phyloP scores from a whole-genome alignment of 192 early-diverging fungal genomes.

The Coemansia erecta region DNA sequence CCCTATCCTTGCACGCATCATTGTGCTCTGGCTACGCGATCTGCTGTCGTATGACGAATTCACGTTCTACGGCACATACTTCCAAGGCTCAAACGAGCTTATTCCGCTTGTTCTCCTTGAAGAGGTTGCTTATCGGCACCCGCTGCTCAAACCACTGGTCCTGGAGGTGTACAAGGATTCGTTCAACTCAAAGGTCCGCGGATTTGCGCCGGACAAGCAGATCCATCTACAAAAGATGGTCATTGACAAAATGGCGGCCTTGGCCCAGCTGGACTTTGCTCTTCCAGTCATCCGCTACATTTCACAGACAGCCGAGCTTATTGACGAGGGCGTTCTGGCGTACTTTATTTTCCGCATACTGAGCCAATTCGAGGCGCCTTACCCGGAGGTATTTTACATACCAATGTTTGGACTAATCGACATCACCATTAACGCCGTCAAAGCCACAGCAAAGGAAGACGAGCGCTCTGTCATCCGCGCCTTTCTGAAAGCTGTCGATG shows the following conservation, averaged over 20 bases:
- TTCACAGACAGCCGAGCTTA: constrained; percentile 39
- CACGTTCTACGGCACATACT: constrained; percentile 69
- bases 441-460: constrained; percentile 19
- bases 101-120: constrained; percentile 66
- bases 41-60: constrained; percentile 58
- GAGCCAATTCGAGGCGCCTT: constrained; percentile 35
- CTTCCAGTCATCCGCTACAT: constrained; percentile 67
- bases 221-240: constrained; percentile 65
- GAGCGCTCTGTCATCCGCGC: constrained; percentile 19
- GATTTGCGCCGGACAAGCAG: constrained; percentile 64
- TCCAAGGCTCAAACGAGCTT: constrained; percentile 60
- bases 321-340: constrained; percentile 67
- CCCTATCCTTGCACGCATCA: constrained; percentile 38
- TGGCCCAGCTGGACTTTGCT: constrained; percentile 63
- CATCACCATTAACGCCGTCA: constrained; percentile 24
- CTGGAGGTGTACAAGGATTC: constrained; percentile 62
- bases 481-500: constrained; percentile 29
- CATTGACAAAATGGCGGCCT: constrained; percentile 65
- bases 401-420: constrained; percentile 33
- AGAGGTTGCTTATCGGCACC: constrained; percentile 72
- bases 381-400: constrained; percentile 20
- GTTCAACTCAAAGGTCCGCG: constrained; percentile 56
- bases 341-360: constrained; percentile 59
- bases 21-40: constrained; percentile 62
- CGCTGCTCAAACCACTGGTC: constrained; percentile 63